phyloP scores from a whole-genome alignment of 169 alveolate species.

The Cryptosporidium meleagridis region DNA sequence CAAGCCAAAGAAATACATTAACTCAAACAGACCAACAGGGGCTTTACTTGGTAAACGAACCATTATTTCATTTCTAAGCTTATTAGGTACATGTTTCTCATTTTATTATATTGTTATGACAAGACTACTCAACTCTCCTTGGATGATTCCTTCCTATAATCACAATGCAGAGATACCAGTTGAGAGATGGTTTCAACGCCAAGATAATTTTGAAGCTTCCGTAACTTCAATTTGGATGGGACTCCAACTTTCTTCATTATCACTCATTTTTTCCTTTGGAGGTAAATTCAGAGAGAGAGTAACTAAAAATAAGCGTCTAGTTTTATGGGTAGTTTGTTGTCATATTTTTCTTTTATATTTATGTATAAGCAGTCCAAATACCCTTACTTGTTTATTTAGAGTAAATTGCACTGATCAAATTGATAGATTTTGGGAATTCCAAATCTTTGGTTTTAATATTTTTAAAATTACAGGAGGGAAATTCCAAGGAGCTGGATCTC shows the following conservation, averaged over 20 bases:
- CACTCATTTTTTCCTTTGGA: conserved; percentile 50
- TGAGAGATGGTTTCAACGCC: conserved; percentile 62
- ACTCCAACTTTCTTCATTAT: conserved; percentile 45
- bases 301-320: conserved; percentile 41
- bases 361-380: conserved; percentile 32
- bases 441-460: conserved; percentile 12
- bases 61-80: conserved; percentile 26
- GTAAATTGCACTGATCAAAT: conserved; percentile 44
- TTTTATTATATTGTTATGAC: conserved; percentile 39
- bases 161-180: conserved; percentile 49
- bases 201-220: conserved; percentile 71
- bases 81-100: conserved; percentile 8
- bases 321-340: conserved; percentile 45
- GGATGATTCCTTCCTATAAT: conserved; percentile 35
- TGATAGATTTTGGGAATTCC: conserved; percentile 1
- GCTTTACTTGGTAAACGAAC: conserved; percentile 40
- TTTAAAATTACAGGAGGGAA: conserved; percentile 37
- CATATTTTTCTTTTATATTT: conserved; percentile 15
- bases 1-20: conserved; percentile 30
- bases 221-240: conserved; percentile 67
- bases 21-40: conserved; percentile 30
- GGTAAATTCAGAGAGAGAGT: conserved; percentile 60
- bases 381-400: conserved; percentile 63
- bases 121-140: conserved; percentile 12
- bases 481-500: conserved; percentile 46